Evolutionary conservation across 306 rosid genomes (phyloP).

Genomic region (Fragaria ananassa): DNA sequence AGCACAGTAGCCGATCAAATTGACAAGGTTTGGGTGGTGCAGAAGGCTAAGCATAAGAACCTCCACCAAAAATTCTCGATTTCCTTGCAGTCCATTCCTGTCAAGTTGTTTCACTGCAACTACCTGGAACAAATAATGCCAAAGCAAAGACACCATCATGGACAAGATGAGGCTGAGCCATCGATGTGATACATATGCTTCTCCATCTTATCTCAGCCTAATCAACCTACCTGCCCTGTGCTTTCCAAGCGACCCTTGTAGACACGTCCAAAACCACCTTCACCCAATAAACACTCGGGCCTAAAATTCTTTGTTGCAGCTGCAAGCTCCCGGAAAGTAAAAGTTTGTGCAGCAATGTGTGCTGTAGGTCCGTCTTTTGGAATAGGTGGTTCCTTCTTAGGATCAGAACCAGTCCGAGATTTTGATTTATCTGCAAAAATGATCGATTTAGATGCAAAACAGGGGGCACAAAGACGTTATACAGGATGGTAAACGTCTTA

Average conservation of each 20-base stretch:
- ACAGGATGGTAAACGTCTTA: conserved; percentile 6
- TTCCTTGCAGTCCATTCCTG: conserved; percentile 71
- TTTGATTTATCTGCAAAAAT: conserved; percentile 67
- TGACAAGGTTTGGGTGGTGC: conserved; percentile 96
- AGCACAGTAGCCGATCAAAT: conserved; percentile 90
- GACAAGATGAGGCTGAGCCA: conserved; percentile 13
- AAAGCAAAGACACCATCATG: conserved; percentile 17
- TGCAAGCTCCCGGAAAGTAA: conserved; percentile 95
- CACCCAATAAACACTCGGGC: conserved; percentile 82
- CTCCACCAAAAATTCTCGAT: conserved; percentile 91
- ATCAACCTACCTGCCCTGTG: conserved; percentile 78
- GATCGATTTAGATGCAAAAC: conserved; percentile 12
- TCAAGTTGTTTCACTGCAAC: conserved; percentile 92
- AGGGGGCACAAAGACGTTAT: conserved; percentile 5
- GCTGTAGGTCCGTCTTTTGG: conserved; percentile 87
- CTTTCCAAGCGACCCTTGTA: conserved; percentile 93
- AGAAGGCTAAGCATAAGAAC: conserved; percentile 99
- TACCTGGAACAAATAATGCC: conserved; percentile 46
- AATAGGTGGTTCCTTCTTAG: conserved; percentile 67
- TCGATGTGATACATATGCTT: conserved; percentile 5
- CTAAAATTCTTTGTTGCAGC: conserved; percentile 89
- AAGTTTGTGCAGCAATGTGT: conserved; percentile 96
- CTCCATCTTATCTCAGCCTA: not conserved
- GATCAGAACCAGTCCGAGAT: conserved; percentile 53
- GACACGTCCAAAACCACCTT: conserved; percentile 96